A percentile compares a stretch with the other conserved stretches of the same genome.
Evolutionary conservation across 2,329 filamentous ascomycete genomes (phyloP).

Genomic region (Dothistroma pini): DNA sequence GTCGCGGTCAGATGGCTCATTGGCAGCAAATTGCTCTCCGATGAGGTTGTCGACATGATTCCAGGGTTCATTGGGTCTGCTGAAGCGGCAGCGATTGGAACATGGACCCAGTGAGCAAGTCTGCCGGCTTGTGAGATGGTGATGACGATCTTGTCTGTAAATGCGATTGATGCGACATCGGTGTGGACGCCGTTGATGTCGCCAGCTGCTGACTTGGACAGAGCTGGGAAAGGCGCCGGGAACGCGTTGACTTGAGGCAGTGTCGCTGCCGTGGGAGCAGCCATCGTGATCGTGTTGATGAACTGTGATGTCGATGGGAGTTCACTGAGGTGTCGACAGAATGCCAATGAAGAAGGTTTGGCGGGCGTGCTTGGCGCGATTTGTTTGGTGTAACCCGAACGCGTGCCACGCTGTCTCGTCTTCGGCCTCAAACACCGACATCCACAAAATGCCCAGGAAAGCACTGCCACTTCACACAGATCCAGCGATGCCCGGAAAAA

Average conservation of each 20-base stretch:
- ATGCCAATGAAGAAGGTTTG: too few species aligned
- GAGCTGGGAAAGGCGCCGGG: conserved; percentile 55
- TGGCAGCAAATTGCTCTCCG: conserved; percentile 62
- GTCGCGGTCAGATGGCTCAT: conserved; percentile 79
- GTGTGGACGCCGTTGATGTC: conserved; percentile 66
- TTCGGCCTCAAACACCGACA: not conserved
- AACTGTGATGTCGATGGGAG: not conserved
- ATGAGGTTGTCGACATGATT: conserved; percentile 43
- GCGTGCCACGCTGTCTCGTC: too few species aligned
- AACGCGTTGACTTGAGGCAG: conserved; percentile 35
- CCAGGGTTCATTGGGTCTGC: conserved; percentile 59
- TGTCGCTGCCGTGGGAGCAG: not conserved
- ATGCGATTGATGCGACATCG: conserved; percentile 67
- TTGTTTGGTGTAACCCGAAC: too few species aligned
- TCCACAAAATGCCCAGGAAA: not conserved
- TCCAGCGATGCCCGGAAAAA: not conserved
- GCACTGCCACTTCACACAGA: not conserved
- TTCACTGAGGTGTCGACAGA: too few species aligned
- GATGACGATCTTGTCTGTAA: conserved; percentile 86
- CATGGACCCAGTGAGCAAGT: conserved; percentile 91
- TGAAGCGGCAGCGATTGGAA: conserved; percentile 68
- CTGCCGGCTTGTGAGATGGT: conserved; percentile 83
- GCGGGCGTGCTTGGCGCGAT: too few species aligned
- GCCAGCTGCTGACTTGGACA: conserved; percentile 47
- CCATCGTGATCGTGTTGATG: conserved; percentile 1